phyloP scores from a whole-genome alignment of 352 stramenopile genomes.

The Phytophthora pseudosyringae region DNA sequence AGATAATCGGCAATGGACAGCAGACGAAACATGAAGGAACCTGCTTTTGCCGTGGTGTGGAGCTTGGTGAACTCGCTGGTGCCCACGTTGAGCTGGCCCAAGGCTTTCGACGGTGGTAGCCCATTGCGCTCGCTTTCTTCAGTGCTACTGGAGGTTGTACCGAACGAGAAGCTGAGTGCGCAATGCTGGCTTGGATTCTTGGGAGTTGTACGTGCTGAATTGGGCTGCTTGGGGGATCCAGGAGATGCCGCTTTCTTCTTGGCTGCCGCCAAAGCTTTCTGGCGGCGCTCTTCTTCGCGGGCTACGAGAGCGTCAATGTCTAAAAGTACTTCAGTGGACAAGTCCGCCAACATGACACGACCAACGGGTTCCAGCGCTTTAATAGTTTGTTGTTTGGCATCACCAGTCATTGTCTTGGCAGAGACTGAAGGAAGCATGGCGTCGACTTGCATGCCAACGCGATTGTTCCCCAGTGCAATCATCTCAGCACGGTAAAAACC shows the following conservation, averaged over 20 bases:
- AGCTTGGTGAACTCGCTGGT: constrained; percentile 74
- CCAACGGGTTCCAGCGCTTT: constrained; percentile 44
- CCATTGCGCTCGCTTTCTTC: not conserved
- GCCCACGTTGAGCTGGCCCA: constrained; percentile 38
- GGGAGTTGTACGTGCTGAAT: not conserved
- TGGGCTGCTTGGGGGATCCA: constrained; percentile 8
- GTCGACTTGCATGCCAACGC: constrained; percentile 65
- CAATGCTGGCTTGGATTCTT: constrained; percentile 31
- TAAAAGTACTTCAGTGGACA: constrained; percentile 60
- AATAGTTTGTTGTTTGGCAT: constrained; percentile 17
- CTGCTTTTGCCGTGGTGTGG: constrained; percentile 59
- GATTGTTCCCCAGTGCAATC: constrained; percentile 46
- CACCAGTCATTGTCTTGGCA: constrained; percentile 10
- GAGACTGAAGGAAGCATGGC: constrained; percentile 45
- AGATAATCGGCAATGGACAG: constrained; percentile 55
- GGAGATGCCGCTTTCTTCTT: constrained; percentile 6
- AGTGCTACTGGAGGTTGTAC: constrained; percentile 3
- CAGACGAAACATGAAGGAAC: constrained; percentile 53
- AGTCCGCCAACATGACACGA: constrained; percentile 51
- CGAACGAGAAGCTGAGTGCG: constrained; percentile 37
- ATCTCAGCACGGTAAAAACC: constrained; percentile 63
- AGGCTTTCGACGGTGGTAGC: constrained; percentile 5
- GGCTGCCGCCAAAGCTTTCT: constrained; percentile 8
- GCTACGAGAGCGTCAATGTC: constrained; percentile 66
- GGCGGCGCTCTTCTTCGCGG: constrained; percentile 39